These are phyloP conservation scores for Candida glaebosa DNA, from an alignment of 805 yeast species.

Conservation along the genomic window DNA sequence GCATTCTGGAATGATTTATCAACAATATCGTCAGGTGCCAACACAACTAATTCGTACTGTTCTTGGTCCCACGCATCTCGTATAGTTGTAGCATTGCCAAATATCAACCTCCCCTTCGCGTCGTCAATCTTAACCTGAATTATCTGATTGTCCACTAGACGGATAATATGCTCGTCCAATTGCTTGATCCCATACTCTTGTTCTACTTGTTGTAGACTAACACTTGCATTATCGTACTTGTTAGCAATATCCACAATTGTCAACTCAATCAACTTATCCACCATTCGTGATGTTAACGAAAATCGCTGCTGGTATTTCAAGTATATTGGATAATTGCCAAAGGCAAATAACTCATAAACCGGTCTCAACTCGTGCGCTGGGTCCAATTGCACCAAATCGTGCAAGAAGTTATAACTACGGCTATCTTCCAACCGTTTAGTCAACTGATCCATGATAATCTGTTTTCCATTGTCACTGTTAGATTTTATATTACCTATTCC, in stretches of 20 bases:
- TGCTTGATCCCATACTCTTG: slow-evolving; percentile 11
- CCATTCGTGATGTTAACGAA: slow-evolving; percentile 10
- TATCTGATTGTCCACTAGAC: slow-evolving; percentile 21
- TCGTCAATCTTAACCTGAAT: slow-evolving; percentile 29
- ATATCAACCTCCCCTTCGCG: slow-evolving; percentile 12
- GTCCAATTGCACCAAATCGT: slow-evolving; percentile 6
- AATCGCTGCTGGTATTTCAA: slow-evolving; percentile 16
- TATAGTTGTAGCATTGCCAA: slow-evolving; percentile 16
- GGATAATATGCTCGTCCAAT: slow-evolving; percentile 21
- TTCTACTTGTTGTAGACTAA: slow-evolving; percentile 13
- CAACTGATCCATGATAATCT: not conserved
- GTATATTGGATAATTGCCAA: slow-evolving; percentile 30
- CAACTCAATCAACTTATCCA: slow-evolving; percentile 24
- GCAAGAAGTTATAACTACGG: slow-evolving; percentile 1
- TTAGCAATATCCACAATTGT: slow-evolving; percentile 19
- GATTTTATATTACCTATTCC: too few relatives aligned
- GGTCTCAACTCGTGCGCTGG: slow-evolving; percentile 16
- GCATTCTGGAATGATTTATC: slow-evolving; percentile 17
- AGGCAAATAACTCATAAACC: slow-evolving; percentile 33
- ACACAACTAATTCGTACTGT: slow-evolving; percentile 18
- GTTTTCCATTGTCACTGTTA: too few relatives aligned
- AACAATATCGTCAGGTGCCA: slow-evolving; percentile 22
- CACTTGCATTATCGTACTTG: slow-evolving; percentile 3
- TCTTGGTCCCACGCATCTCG: slow-evolving; percentile 32
- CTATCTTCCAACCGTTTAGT: not conserved